Base-by-base conservation (phyloP, 2,329 filamentous ascomycete species). In the Periglandula ipomoeae region DNA sequence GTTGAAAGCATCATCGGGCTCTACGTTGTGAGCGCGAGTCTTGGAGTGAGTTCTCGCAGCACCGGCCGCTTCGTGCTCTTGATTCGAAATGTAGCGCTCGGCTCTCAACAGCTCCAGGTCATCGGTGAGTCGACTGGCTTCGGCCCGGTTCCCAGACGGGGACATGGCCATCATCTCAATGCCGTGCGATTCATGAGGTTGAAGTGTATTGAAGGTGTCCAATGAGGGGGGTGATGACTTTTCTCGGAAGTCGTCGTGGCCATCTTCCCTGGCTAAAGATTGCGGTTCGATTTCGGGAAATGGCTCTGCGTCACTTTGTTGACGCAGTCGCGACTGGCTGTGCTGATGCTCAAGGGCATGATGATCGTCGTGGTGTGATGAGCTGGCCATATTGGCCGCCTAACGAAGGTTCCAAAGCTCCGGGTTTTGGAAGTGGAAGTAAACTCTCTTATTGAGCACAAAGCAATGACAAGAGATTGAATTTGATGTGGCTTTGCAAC, bases 71-170 rank as follows among this genome's bases (percentile, higher is more conserved):
- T 70, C 64, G 44, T 68, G 59, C 27, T 71, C 69, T 43, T 73
- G 65, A 13, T 67, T 62, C 6, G 73, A 75, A 13, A 75, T 65
- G 41, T 69, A 56, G 2, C 70, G 67, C 54, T 76, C 73, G 41
- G 70, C 65, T 3, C 73, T 70, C 20, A 75, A 62, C 5, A 76
- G 61, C 49, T 75, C 73, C 15, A 76, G 65, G 44, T 75, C 71
- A 47, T 76, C 73, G 43, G 70, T 67, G 15, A 75, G 59, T 3
- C 73, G 66, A 50, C 57, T 63, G 24, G 59, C 61, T 40, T 68
- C 60, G 34, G 62, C 63, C 9, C 65, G 63, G 40, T 61, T 59
- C 11, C 52, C 52, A 1, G 57, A 53, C 1, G 62, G 59, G 3
- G 62, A 62, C 26, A 54, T 43, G 24, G 26, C 13, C 9, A 40